Evolutionary conservation across 2,329 filamentous ascomycete genomes (phyloP), one percentile per base, ranked within the genome.

Genomic region (Colletotrichum zoysiae): DNA sequence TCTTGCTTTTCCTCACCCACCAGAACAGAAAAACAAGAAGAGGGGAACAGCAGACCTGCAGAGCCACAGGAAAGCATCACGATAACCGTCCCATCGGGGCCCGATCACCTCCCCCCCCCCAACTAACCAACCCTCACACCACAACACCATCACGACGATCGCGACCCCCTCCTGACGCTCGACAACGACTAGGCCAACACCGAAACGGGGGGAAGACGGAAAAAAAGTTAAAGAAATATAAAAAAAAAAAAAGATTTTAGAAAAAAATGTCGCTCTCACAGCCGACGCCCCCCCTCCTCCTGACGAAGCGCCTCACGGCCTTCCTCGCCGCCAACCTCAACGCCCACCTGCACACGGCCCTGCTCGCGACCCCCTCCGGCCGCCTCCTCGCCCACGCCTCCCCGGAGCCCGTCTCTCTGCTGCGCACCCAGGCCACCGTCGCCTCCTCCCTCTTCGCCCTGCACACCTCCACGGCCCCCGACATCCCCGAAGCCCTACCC

Each of bases 311-410:
- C 73, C 86, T 92, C 75, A 90, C 89, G 38, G 82, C 86, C 71
- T 91, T 91, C 79, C 87, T 92, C 58, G 84, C 86, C 77, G 81
- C 86, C 73, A 88, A 90, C 78, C 87, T 89, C 74, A 87, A 86
- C 9, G 78, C 88, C 5, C 83, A 86, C 71, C 83, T 91, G 42
- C 88, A 88, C 72, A 89, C 89, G 3, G 85, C 89, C 67, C 85
- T 91, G 72, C 84, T 92, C 56, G 87, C 88, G 58, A 89, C 88
- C 3, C 83, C 86, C 1, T 86, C 87, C 50, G 90, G 90, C 76
- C 90, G 90, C 79, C 86, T 92, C 46, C 88, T 92, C 74, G 87
- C 89, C 68, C 89, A 90, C 78, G 87, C 89, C 50, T 88, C 87
- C 23, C 73, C 71, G 42, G 55, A 70, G n/a, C 83, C 89, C 60